Conservation (phyloP, 2,329 filamentous ascomycete species). For the Nemania abortiva region DNA sequence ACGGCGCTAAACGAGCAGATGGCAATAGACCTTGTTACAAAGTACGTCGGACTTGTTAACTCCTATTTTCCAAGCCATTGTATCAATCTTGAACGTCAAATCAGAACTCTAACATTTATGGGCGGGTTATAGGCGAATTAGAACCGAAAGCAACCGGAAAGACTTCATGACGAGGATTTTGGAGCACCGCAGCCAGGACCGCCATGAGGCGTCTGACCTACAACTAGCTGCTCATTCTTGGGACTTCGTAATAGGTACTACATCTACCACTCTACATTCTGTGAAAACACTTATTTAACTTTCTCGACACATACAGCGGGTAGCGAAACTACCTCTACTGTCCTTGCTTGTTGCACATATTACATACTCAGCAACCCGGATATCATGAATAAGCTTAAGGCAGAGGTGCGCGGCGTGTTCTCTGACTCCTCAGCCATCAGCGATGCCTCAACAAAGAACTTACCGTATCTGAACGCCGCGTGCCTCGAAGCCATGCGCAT, state of each 20-base stretch:
- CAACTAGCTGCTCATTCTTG: constrained; percentile 48
- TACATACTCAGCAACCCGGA: constrained; percentile 36
- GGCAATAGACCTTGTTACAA: constrained; percentile 38
- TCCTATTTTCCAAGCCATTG: too few relatives aligned
- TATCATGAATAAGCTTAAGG: constrained; percentile 22
- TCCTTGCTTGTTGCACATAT: constrained; percentile 36
- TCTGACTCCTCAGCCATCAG: constrained; percentile 35
- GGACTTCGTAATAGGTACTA: too few relatives aligned
- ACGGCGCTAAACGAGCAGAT: constrained; percentile 38
- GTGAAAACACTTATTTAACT: too few relatives aligned
- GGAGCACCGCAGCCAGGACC: constrained; percentile 36
- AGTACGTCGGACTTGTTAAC: constrained; percentile 26
- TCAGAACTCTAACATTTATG: neutral
- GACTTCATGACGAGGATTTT: constrained; percentile 47
- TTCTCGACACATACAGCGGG: too few relatives aligned
- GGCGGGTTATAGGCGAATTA: constrained; percentile 34
- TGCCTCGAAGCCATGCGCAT: constrained; percentile 39
- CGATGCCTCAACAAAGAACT: constrained; percentile 20
- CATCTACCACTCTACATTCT: too few relatives aligned
- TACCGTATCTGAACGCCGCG: constrained; percentile 37
- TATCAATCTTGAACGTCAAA: neutral
- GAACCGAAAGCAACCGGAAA: constrained; percentile 32
- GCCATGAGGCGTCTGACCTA: constrained; percentile 36
- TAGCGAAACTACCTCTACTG: constrained; percentile 40
- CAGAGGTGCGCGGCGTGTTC: constrained; percentile 39